A percentile compares a stretch with the other conserved stretches of the same genome.
Evolutionary conservation across 441 rosid genomes (phyloP).

Genomic region (Theobroma grandiflorum): DNA sequence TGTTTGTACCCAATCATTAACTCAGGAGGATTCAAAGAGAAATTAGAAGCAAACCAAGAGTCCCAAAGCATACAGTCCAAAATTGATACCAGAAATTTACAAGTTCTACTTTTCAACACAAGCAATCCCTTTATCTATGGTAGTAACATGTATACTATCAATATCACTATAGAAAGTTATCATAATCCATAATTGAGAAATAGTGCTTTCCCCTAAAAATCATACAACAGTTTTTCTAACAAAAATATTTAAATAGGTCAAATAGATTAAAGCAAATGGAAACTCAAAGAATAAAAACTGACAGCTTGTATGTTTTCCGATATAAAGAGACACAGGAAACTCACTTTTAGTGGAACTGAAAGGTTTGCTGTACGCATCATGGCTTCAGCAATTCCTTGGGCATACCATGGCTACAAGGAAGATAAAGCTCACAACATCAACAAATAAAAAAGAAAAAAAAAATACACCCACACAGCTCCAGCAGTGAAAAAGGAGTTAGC

Average conservation of each 20-base stretch:
- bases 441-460: slow-evolving; percentile 10
- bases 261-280: background rate
- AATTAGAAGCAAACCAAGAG: background rate
- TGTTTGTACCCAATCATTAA: background rate
- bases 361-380: slow-evolving; percentile 88
- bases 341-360: slow-evolving; percentile 84
- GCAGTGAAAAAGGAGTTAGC: slow-evolving; percentile 10
- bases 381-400: slow-evolving; percentile 97
- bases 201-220: background rate
- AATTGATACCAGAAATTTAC: background rate
- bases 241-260: background rate
- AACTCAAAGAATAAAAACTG: background rate
- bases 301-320: background rate
- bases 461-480: background rate
- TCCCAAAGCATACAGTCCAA: background rate
- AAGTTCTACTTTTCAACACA: slow-evolving; percentile 6
- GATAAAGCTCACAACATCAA: slow-evolving; percentile 24
- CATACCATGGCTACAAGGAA: slow-evolving; percentile 90
- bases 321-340: slow-evolving; percentile 20
- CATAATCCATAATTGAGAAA: background rate
- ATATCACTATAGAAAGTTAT: background rate
- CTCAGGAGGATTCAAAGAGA: background rate
- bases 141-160: background rate
- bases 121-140: background rate
- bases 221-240: background rate